A percentile compares a stretch with the other conserved stretches of the same genome.
Conservation (phyloP, 805 yeast genomes). For the Candida railenensis region DNA sequence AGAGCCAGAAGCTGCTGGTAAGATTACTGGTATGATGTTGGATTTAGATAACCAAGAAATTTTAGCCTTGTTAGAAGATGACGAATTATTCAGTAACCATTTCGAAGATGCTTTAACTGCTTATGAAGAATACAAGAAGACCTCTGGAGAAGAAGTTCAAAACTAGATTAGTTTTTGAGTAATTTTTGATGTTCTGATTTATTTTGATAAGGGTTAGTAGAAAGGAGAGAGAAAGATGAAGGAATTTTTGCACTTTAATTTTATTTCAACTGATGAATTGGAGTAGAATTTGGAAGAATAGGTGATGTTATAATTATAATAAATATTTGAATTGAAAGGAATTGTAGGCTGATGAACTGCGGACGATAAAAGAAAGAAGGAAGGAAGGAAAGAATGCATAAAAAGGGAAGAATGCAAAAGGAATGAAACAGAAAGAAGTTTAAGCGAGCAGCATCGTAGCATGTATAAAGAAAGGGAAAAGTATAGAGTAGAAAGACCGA, state of each 20-base stretch:
- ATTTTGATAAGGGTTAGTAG: background rate
- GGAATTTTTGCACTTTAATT: background rate
- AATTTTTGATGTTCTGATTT: background rate
- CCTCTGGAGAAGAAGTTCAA: conserved; percentile 29
- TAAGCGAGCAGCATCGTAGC: background rate
- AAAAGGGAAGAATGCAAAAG: background rate
- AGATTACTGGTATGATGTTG: conserved; percentile 97
- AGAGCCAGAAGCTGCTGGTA: conserved; percentile 95
- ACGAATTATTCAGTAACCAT: conserved; percentile 83
- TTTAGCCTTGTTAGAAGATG: conserved; percentile 84
- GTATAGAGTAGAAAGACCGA: no score
- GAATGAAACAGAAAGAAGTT: background rate
- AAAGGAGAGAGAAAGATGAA: background rate
- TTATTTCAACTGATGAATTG: background rate
- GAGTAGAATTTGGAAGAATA: background rate
- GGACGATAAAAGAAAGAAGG: no score
- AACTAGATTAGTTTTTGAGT: conserved; percentile 11
- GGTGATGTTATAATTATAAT: background rate
- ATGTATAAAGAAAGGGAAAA: no score
- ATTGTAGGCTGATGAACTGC: no score
- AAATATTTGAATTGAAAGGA: background rate
- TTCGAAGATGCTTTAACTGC: conserved; percentile 94
- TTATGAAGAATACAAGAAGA: conserved; percentile 83
- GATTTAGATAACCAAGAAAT: conserved; percentile 93
- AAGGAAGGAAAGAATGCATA: background rate